Conservation (phyloP, 2,329 filamentous ascomycete species). For the Colletotrichum sp. region DNA sequence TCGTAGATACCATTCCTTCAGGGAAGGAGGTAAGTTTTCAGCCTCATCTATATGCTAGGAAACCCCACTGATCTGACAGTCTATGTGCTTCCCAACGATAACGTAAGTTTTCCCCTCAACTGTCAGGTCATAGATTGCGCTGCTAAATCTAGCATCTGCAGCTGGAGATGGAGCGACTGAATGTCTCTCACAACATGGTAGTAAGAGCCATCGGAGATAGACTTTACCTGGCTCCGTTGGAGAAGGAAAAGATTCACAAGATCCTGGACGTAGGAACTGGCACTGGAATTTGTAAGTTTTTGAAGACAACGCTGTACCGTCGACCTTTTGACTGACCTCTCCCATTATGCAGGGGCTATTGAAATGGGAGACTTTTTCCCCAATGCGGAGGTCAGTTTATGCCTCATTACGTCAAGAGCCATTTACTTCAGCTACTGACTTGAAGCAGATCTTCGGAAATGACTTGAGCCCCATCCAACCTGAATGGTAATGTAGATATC, state of each 20-base stretch:
- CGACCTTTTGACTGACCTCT: accelerated
- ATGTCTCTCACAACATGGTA: not conserved
- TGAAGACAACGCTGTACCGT: accelerated
- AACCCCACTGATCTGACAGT: not conserved
- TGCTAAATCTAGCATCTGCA: not conserved
- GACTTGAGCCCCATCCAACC: slow-evolving; percentile 36
- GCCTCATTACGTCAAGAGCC: not conserved
- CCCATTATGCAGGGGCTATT: slow-evolving; percentile 37
- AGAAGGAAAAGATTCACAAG: slow-evolving; percentile 24
- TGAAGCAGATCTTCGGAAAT: slow-evolving; percentile 37
- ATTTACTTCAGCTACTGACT: too few relatives aligned
- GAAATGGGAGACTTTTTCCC: slow-evolving; percentile 33
- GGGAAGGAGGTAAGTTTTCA: slow-evolving; percentile 13
- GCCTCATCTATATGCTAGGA: accelerated
- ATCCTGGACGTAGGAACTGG: slow-evolving; percentile 66
- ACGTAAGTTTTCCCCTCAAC: slow-evolving; percentile 5
- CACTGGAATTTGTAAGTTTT: slow-evolving; percentile 39
- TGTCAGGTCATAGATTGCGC: not conserved
- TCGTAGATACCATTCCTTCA: slow-evolving; percentile 8
- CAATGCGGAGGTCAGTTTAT: not conserved
- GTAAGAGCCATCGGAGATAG: not conserved
- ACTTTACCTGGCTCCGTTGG: not conserved
- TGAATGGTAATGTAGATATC: slow-evolving; percentile 15
- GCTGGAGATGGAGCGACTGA: not conserved
- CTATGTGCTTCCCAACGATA: slow-evolving; percentile 36